These are phyloP conservation scores for Castanea crenata DNA, from an alignment of 306 rosid species.

Conservation along the genomic window DNA sequence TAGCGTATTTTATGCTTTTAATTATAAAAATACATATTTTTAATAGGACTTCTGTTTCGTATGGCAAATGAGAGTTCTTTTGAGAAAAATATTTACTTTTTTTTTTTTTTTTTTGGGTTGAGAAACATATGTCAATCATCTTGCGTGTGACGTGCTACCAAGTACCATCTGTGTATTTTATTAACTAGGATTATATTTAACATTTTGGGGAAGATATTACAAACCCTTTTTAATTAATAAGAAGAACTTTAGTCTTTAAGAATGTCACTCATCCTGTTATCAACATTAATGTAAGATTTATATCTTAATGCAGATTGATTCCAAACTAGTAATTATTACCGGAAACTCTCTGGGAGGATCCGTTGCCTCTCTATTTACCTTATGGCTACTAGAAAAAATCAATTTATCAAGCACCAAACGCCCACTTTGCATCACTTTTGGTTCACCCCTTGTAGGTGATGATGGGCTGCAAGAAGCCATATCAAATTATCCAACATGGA, in stretches of 20 bases:
- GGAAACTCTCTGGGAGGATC: conserved; percentile 66
- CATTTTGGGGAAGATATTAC: not conserved
- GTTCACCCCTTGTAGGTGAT: conserved; percentile 67
- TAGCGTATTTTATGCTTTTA: too few relatives aligned
- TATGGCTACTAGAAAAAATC: conserved; percentile 41
- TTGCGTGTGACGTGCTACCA: too few relatives aligned
- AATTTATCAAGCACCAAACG: conserved; percentile 30
- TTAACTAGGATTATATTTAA: not conserved
- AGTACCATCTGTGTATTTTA: too few relatives aligned
- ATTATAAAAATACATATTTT: too few relatives aligned
- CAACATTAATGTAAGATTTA: not conserved
- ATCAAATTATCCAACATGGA: conserved; percentile 45
- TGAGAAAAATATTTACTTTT: too few relatives aligned
- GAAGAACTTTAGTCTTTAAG: not conserved
- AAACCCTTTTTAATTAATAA: too few relatives aligned
- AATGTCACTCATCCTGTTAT: not conserved
- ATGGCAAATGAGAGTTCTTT: too few relatives aligned
- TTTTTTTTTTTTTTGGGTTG: too few relatives aligned
- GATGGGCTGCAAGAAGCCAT: conserved; percentile 32
- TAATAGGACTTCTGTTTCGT: too few relatives aligned
- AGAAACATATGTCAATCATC: too few relatives aligned
- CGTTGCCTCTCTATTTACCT: conserved; percentile 70
- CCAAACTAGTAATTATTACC: conserved; percentile 40
- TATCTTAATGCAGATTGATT: conserved; percentile 22
- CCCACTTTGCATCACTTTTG: conserved; percentile 78